Evolutionary conservation across 73 alveolate genomes (phyloP).

Genomic region (Diophrys appendiculata): DNA sequence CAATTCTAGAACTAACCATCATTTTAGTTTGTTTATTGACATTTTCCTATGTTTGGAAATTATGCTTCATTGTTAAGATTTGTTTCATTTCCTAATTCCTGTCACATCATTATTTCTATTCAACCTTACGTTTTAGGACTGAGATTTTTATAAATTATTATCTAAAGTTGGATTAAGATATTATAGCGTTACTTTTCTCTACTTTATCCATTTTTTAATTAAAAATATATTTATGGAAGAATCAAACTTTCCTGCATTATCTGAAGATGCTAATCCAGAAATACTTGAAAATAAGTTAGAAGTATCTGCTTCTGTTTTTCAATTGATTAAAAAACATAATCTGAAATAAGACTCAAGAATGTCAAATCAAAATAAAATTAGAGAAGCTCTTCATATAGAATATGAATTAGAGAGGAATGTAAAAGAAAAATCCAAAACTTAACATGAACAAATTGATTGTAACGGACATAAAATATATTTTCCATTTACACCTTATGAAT

Average conservation of each 20-base stretch:
- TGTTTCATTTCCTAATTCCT: background rate
- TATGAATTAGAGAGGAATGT: background rate
- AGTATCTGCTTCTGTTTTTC: background rate
- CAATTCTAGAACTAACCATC: background rate
- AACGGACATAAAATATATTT: conserved; percentile 15
- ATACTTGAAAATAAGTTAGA: background rate
- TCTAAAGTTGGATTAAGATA: background rate
- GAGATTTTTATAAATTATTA: too few species aligned
- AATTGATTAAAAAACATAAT: too few species aligned
- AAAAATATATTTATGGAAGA: too few species aligned
- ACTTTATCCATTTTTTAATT: background rate
- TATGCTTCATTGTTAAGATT: background rate
- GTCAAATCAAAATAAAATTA: background rate
- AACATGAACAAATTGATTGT: too few species aligned
- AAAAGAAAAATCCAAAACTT: background rate
- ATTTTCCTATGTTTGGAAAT: background rate
- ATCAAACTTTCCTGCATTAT: too few species aligned
- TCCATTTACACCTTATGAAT: conserved; percentile 83
- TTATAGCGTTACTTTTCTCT: background rate
- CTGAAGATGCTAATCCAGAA: background rate
- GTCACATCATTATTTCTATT: background rate
- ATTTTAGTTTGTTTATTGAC: background rate
- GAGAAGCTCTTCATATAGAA: background rate
- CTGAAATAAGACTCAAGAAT: background rate
- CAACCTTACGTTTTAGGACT: background rate